Conservation (phyloP, 345 rosid species). For the Gossypium herbaceum region DNA sequence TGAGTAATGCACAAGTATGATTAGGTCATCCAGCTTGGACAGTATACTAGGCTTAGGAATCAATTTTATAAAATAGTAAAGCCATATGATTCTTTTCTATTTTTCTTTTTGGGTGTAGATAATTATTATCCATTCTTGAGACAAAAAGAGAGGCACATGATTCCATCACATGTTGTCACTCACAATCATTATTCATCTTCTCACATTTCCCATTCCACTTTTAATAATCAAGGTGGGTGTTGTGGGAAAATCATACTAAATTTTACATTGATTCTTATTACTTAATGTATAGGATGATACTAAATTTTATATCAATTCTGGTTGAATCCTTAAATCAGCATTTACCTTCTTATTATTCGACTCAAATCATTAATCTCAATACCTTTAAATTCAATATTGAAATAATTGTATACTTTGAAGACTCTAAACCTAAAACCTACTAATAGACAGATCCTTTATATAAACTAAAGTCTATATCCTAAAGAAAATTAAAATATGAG, state of each 20-base stretch:
- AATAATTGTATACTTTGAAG: not conserved
- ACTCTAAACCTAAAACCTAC: not conserved
- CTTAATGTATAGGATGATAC: too few relatives aligned
- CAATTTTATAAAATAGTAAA: not conserved
- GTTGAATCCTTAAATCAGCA: too few relatives aligned
- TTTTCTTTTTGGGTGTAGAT: too few relatives aligned
- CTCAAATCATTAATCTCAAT: too few relatives aligned
- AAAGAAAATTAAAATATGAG: not conserved
- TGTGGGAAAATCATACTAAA: too few relatives aligned
- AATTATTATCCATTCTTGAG: not conserved
- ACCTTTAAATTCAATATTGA: not conserved
- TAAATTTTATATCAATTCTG: too few relatives aligned
- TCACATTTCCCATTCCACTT: not conserved
- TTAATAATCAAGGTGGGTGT: too few relatives aligned
- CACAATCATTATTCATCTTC: constrained; percentile 45
- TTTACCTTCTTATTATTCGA: too few relatives aligned
- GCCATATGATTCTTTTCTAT: not conserved
- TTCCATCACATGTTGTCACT: constrained; percentile 47
- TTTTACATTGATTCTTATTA: too few relatives aligned
- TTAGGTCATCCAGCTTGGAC: constrained; percentile 3
- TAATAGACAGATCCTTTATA: not conserved
- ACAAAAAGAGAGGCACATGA: constrained; percentile 32
- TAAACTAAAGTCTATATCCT: not conserved
- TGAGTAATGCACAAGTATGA: not conserved
- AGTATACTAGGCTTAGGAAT: not conserved